Evolutionary conservation across 148 eudicot species (phyloP).

Genomic region (Linanthus parryae): DNA sequence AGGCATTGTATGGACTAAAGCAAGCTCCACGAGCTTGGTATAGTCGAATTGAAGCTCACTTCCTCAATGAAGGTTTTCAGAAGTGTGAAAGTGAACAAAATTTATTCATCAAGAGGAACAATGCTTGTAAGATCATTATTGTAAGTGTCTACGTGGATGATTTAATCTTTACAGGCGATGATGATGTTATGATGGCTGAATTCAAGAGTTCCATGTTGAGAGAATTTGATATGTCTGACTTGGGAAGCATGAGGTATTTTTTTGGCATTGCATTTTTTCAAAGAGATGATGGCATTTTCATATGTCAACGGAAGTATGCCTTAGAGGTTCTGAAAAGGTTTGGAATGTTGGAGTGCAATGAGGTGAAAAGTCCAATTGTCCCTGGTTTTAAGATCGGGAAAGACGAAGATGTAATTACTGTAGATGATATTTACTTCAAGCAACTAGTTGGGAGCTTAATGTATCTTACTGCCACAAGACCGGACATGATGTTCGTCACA

Average conservation of each 20-base stretch:
- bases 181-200: neutral
- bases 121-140: neutral
- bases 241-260: neutral
- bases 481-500: neutral
- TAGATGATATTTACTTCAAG: neutral
- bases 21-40: constrained; percentile 4
- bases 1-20: constrained; percentile 7
- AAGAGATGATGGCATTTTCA: neutral
- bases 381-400: neutral
- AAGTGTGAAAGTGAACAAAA: neutral
- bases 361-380: neutral
- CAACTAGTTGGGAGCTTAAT: neutral
- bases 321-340: neutral
- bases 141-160: neutral
- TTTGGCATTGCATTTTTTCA: neutral
- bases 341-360: neutral
- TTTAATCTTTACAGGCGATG: neutral
- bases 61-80: neutral
- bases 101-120: neutral
- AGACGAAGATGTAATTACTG: neutral
- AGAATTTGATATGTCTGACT: neutral
- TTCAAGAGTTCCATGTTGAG: no score
- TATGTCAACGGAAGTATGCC: neutral
- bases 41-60: neutral
- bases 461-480: constrained; percentile 3